Evolutionary conservation across 176 grass and related monocot species (phyloP), one percentile per base, ranked within the genome.

Genomic region (Thinopyrum elongatum): DNA sequence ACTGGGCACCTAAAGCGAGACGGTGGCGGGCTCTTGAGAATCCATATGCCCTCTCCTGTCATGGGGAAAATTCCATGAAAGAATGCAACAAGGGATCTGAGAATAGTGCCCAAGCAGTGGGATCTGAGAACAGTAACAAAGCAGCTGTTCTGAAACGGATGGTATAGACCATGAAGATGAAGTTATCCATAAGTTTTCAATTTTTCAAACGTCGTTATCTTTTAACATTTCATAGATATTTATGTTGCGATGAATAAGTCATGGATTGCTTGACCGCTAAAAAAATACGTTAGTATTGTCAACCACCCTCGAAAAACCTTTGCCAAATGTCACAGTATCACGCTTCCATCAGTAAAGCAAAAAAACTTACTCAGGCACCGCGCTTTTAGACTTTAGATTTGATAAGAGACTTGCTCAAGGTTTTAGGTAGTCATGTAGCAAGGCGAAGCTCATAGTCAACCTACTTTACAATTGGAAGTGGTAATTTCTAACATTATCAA

Each of bases 101-200:
- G 76, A 84, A 84, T 80, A 90, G 76, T 75, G 7, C 80, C 31
- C 53, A 31, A 39, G 42, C 42, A 63, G 49, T 51, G 15, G 47
- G 15, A 0, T 89, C 82, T 47, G 77, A 69, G 69, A 81, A 85
- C 77, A 89, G 77, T 59, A 25, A 25, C 67, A n/a, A 41, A 58
- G 7, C 53, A 61, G 70, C 78, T 86, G 63, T 86, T 86, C 78
- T 90, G 83, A 86, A 90, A 86, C 86, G 83, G 83, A 77, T 69
- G 78, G 28, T 38, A 59, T 38, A 59, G 8, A 16, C 22, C 80
- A 72, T 39, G 66, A 57, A 58, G 41, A 80, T 38, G 65, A 25
- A 36, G 13, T 57, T 26, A 31, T 68, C 8, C 76, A 33, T 53
- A 51, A n/a, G 25, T 4, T 27, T 62, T 63, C 2, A 1, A 61